Percentiles rank a stretch among this genome's conserved stretches.
Evolutionary conservation across 208 protist genomes (phyloP).

Genomic region (Angomonas ambiguus): DNA sequence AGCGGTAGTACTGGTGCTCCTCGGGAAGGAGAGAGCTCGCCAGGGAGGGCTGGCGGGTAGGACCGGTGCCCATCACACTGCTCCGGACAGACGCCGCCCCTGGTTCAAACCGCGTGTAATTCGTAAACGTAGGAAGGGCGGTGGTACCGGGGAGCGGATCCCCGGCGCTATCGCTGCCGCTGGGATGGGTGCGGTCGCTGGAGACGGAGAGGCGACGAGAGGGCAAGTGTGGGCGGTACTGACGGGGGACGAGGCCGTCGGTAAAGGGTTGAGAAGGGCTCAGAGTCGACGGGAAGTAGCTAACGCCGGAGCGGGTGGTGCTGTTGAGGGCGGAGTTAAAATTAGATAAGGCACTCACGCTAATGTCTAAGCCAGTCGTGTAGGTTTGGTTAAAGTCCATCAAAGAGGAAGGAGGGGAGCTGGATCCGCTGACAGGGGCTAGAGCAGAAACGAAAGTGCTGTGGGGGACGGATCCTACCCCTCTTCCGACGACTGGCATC

Average conservation of each 20-base stretch:
- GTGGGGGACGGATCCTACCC: too few species aligned
- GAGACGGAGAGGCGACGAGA: not conserved
- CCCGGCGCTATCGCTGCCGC: too few species aligned
- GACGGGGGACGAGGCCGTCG: not conserved
- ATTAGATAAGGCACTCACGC: not conserved
- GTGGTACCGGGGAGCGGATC: not conserved
- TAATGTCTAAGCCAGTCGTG: not conserved
- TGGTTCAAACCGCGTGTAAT: not conserved
- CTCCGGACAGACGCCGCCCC: not conserved
- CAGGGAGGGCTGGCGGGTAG: not conserved
- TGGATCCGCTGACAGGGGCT: not conserved
- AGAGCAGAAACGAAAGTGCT: not conserved
- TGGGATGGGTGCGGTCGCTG: not conserved
- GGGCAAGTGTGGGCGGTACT: not conserved
- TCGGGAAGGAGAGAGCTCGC: not conserved
- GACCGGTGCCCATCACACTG: not conserved
- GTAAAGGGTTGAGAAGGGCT: not conserved
- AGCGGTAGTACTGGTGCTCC: not conserved
- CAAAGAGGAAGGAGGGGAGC: not conserved
- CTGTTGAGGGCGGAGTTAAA: not conserved
- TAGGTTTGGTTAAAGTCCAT: slow-evolving; percentile 2
- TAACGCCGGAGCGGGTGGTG: not conserved
- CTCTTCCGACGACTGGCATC: too few species aligned
- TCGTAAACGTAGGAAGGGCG: not conserved
- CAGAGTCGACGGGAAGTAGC: not conserved